phyloP scores from a whole-genome alignment of 2,329 filamentous ascomycete genomes.

The Stagonosporopsis vannaccii region DNA sequence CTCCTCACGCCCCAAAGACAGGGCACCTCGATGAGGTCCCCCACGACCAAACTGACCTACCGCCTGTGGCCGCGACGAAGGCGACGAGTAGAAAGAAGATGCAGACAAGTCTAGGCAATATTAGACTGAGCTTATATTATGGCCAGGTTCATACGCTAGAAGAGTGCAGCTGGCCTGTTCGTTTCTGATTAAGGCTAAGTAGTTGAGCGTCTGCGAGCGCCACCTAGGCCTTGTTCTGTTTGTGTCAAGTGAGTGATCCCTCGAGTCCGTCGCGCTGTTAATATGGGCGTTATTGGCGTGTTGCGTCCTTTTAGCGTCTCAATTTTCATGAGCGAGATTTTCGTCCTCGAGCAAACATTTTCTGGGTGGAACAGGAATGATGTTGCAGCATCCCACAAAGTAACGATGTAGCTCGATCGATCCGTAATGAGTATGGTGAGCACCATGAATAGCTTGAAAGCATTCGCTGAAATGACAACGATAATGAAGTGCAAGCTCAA shows the following conservation, averaged over 20 bases:
- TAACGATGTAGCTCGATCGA: background rate
- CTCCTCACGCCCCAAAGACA: conserved; percentile 7
- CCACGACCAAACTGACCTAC: conserved; percentile 6
- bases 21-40: conserved; percentile 16
- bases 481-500: conserved; percentile 26
- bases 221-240: background rate
- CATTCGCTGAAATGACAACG: conserved; percentile 22
- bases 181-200: background rate
- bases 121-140: background rate
- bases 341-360: background rate
- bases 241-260: background rate
- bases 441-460: conserved; percentile 27
- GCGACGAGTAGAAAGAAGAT: background rate
- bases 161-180: background rate
- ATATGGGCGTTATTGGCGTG: no score
- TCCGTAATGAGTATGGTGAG: background rate
- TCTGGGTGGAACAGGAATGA: background rate
- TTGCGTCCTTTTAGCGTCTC: no score
- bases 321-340: background rate
- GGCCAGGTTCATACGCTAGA: background rate
- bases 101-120: background rate
- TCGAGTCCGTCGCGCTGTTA: background rate
- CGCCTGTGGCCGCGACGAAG: background rate
- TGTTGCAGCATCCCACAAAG: background rate
- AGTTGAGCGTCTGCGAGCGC: background rate